Base-by-base conservation (phyloP, 768 basidiomycete genomes). In the Leccinellum rugosiceps region DNA sequence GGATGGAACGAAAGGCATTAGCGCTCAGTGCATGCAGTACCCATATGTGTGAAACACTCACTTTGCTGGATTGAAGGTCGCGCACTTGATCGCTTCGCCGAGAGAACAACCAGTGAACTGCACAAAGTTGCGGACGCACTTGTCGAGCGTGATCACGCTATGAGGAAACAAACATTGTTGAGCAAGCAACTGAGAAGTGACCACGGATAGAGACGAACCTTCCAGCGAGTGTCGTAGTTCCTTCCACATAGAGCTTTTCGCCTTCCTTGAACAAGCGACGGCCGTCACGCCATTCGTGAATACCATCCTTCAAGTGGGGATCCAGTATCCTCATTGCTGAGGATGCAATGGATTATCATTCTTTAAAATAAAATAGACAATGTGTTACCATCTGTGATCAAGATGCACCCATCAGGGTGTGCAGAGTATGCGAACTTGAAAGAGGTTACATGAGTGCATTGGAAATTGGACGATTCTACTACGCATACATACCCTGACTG, bases 201-300 rank as follows among this genome's bases (percentile, higher is more conserved):
- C 44, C 46, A 52, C 48, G 3, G 55, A 19, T 13, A 38, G 25
- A 43, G 26, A 52, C 79, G 52, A 50, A 90, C 90, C 90, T 92
- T 68, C 93, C 94, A 1, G 94, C 94, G 55, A 96, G 84, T 1
- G 93, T 95, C 58, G 85, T 80, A 2, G 92, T 94, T 21, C 90
- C 92, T 66, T 90, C 90, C 13, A 96, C 75, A 69, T 86, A 90
- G 35, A 96, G 81, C 67, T 80, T 86, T 60, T 87, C 81, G 9
- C 92, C 93, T 58, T 88, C 83, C 70, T 94, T 94, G 56, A 90
- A 80, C 65, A 94, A 85, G 6, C 82, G 81, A 63, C 86, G 83
- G 8, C 88, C 90, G 60, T 91, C 90, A 15, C 94, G 85, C 92
- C 94, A 96, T 64, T 88, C 85, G 67, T 96, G 88, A 14, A 88